Evolutionary conservation across 331 rosid genomes (phyloP), one percentile per base, ranked within the genome.

Genomic region (Erythrophleum ivorense): DNA sequence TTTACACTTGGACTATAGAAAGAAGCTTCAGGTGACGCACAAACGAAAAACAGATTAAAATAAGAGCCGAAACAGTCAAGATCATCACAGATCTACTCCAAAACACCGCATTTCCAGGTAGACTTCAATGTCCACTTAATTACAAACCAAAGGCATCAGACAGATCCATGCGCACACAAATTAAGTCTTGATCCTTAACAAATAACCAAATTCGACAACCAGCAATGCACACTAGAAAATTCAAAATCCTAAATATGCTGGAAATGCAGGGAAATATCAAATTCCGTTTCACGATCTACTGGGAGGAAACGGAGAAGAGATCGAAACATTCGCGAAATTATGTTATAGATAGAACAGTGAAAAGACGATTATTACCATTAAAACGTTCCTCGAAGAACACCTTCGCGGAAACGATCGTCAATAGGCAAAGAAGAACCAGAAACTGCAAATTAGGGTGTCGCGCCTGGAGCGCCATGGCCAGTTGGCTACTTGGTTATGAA

Each of bases 351-450:
- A 24, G 6, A 40, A 48, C 62, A 43, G 9, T 0, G 53, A 24
- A 41, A 18, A 71, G 36, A 33, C 29, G 43, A 83, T 70, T 19
- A 9, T 82, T 90, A 96, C 99, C 99, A 1, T 94, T 89, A 72
- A 96, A 96, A 55, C 97, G 97, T 36, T 96, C 99, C 81, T 96
- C 99, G 84, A 96, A 94, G 90, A 88, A 88, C 29, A 93, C 95
- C 76, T 88, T 96, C 15, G 99, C 98, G 3, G 97, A 92, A 62
- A 91, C 90, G 84, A 88, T 18, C 3, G 94, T 86, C 41, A 94
- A 64, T 14, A 92, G 85, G 7, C 94, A 90, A 55, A 94, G 78
- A 11, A 92, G 80, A 85, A 87, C 24, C 77, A 94, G 86, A 78
- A 88, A 84, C 55, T 78, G 81, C 80, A 89, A 68, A 85, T 83